Conservation (phyloP, 169 alveolate species). For the Eimeria tenella region DNA sequence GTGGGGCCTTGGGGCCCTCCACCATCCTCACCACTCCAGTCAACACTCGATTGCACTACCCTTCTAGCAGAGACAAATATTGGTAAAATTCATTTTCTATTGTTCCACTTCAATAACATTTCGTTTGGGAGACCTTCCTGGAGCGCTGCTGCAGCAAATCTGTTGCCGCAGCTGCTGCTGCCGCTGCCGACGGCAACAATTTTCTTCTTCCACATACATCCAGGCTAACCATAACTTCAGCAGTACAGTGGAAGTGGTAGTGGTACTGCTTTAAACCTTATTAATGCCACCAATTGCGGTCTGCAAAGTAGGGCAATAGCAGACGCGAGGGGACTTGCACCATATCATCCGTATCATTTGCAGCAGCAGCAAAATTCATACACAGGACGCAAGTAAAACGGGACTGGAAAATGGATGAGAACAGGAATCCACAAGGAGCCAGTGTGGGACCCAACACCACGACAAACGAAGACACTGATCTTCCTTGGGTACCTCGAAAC, state of each 20-base stretch:
- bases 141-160: constrained; percentile 13
- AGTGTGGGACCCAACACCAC: background rate
- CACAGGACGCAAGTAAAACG: background rate
- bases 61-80: background rate
- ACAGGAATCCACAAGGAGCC: constrained; percentile 6
- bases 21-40: background rate
- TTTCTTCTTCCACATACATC: too few species aligned
- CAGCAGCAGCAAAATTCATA: background rate
- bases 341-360: background rate
- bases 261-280: too few species aligned
- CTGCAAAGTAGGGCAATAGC: background rate
- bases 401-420: constrained; percentile 29
- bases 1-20: constrained; percentile 54
- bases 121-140: background rate
- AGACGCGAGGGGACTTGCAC: background rate
- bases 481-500: constrained; percentile 9
- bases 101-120: too few species aligned
- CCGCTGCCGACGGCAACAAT: constrained; percentile 36
- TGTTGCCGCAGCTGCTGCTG: background rate
- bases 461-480: background rate
- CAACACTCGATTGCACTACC: constrained; percentile 33
- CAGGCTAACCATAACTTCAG: too few species aligned
- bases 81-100: background rate
- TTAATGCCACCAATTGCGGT: too few species aligned
- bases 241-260: too few species aligned